Conservation (phyloP, 768 basidiomycete species). For the Rubroboletus pulcherrimus region DNA sequence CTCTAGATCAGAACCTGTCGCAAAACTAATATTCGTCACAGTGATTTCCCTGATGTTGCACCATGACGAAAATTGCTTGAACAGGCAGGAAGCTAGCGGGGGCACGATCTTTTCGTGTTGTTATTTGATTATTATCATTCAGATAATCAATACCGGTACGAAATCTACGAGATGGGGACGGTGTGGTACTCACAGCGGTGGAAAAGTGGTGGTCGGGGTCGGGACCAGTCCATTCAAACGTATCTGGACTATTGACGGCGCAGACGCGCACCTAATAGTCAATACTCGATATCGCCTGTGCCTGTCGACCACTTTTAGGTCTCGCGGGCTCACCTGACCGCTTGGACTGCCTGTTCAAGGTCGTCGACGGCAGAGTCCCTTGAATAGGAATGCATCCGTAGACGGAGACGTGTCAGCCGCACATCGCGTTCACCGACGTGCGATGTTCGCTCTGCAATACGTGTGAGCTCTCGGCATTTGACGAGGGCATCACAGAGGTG, state of each 20-base stretch:
- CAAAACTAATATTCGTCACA: constrained; percentile 47
- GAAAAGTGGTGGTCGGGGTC: constrained; percentile 62
- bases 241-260: constrained; percentile 36
- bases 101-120: constrained; percentile 22
- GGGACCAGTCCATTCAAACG: constrained; percentile 56
- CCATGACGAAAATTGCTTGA: constrained; percentile 34
- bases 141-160: not conserved
- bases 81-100: constrained; percentile 21
- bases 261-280: not conserved
- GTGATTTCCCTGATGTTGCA: constrained; percentile 42
- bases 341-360: constrained; percentile 32
- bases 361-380: constrained; percentile 27
- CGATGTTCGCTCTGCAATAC: not conserved
- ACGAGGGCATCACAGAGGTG: constrained; percentile 26
- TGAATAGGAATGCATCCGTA: constrained; percentile 40
- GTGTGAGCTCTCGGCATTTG: constrained; percentile 18
- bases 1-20: constrained; percentile 16
- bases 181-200: constrained; percentile 44
- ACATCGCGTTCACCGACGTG: not conserved
- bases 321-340: constrained; percentile 34
- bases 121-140: not conserved
- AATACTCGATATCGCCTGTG: not conserved
- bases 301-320: not conserved
- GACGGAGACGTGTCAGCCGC: constrained; percentile 29
- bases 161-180: not conserved